Conservation (phyloP, 164 flowering plant genomes). For the Buxus sempervirens region DNA sequence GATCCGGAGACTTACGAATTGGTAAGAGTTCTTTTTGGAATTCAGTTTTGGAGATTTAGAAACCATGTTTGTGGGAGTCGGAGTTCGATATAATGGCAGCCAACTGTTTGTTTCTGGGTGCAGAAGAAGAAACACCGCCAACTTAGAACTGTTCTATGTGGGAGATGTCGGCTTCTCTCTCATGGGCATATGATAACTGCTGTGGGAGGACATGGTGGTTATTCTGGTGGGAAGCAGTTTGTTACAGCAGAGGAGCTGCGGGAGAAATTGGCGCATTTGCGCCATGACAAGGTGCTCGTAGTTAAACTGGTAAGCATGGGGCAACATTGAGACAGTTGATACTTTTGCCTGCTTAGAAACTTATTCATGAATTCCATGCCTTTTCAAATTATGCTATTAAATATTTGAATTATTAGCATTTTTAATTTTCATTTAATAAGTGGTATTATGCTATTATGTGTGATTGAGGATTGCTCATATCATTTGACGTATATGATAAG, state of each 20-base stretch:
- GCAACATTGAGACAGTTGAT: neutral
- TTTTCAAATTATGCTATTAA: neutral
- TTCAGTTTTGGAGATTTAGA: neutral
- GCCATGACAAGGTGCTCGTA: constrained; percentile 75
- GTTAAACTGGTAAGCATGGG: constrained; percentile 70
- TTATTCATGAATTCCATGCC: neutral
- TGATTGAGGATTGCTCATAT: no score
- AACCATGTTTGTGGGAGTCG: neutral
- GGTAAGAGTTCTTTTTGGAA: constrained; percentile 35
- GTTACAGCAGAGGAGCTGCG: constrained; percentile 84
- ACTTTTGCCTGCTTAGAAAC: neutral
- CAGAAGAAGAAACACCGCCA: constrained; percentile 96
- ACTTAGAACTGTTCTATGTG: constrained; percentile 78
- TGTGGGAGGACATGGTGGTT: constrained; percentile 97
- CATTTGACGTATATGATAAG: no score
- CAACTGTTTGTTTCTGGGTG: constrained; percentile 17
- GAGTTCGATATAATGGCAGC: neutral
- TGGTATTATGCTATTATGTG: no score
- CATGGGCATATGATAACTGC: constrained; percentile 99
- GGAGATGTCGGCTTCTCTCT: constrained; percentile 80
- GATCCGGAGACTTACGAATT: constrained; percentile 63
- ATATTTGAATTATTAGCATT: no score
- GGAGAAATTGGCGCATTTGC: constrained; percentile 75
- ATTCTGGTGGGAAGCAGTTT: constrained; percentile 92
- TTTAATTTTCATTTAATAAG: no score